Conservation (phyloP, 2,329 filamentous ascomycete species). For the Moelleriella libera region DNA sequence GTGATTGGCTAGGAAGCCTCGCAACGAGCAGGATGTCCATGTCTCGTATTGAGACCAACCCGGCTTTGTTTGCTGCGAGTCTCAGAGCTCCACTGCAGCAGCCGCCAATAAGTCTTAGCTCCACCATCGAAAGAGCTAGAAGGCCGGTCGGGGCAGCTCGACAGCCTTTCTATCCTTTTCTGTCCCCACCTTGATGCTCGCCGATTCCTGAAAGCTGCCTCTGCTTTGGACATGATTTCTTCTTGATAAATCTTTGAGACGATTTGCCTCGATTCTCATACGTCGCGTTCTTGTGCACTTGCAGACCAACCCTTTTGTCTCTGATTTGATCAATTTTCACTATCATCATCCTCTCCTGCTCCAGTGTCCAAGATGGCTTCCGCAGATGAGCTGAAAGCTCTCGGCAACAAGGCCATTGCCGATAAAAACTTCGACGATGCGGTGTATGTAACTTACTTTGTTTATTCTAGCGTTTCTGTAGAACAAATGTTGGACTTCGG, state of each 20-base stretch:
- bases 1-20: too few relatives aligned
- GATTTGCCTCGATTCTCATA: neutral
- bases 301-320: neutral
- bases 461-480: neutral
- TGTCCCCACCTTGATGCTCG: constrained; percentile 11
- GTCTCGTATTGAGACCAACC: too few relatives aligned
- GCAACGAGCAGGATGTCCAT: too few relatives aligned
- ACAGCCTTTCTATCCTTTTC: constrained; percentile 12
- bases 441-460: constrained; percentile 49
- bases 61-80: too few relatives aligned
- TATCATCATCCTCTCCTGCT: constrained; percentile 2
- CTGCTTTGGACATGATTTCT: neutral
- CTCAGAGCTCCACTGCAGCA: constrained; percentile 4
- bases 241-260: neutral
- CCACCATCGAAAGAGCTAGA: constrained; percentile 29
- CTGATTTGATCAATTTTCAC: too few relatives aligned
- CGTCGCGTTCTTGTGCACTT: neutral
- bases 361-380: constrained; percentile 31
- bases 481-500: neutral
- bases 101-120: constrained; percentile 5
- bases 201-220: neutral
- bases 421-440: constrained; percentile 95
- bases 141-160: constrained; percentile 9
- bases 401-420: constrained; percentile 96
- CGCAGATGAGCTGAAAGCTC: constrained; percentile 77